phyloP scores from a whole-genome alignment of 208 protist species.

The Trypanosoma lewisi region DNA sequence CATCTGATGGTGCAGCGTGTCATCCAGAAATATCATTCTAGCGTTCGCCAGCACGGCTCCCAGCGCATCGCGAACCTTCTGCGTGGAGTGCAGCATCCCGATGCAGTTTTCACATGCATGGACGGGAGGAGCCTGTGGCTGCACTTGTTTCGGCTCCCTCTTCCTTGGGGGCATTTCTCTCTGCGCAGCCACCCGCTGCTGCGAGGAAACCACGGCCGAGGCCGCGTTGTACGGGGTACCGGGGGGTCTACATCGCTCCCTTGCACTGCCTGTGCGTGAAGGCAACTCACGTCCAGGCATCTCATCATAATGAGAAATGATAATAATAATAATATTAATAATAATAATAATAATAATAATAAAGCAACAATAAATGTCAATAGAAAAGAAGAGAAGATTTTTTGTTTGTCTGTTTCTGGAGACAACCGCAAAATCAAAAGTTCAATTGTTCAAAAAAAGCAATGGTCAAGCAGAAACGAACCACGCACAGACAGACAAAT shows the following conservation, averaged over 20 bases:
- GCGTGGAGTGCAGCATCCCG: slow-evolving; percentile 12
- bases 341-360: not conserved
- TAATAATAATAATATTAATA: not conserved
- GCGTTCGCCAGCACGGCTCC: slow-evolving; percentile 39
- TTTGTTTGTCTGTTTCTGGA: not conserved
- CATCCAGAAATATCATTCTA: slow-evolving; percentile 49
- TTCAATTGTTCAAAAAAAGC: not conserved
- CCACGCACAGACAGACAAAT: not conserved
- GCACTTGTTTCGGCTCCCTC: not conserved
- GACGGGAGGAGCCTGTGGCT: not conserved
- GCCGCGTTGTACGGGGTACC: not conserved
- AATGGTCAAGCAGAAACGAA: not conserved
- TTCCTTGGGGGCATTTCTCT: not conserved
- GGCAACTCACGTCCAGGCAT: slow-evolving; percentile 20
- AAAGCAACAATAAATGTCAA: not conserved
- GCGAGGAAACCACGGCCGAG: not conserved
- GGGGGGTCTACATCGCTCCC: slow-evolving; percentile 1
- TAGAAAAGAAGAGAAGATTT: not conserved
- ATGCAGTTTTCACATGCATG: slow-evolving; percentile 21
- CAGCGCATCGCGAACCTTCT: slow-evolving; percentile 27
- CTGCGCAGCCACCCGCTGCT: not conserved
- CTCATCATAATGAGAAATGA: not conserved
- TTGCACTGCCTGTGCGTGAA: slow-evolving; percentile 6
- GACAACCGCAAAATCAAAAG: not conserved
- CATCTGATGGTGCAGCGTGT: slow-evolving; percentile 63